phyloP scores from a whole-genome alignment of 2,329 filamentous ascomycete species.

The Orbilia blumenaviensis region DNA sequence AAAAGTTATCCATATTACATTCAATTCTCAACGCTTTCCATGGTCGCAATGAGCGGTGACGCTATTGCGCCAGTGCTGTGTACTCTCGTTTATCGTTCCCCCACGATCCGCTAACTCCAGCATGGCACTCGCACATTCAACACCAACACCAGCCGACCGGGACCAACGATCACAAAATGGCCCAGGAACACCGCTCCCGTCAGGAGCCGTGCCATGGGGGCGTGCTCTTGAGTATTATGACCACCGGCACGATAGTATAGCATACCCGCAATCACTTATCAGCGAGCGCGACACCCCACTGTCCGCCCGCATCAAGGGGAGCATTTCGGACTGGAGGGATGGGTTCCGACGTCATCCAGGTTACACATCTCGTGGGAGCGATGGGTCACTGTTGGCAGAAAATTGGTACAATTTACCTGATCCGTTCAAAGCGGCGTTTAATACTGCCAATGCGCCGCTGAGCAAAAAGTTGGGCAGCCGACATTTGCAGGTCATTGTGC shows the following conservation, averaged over 20 bases:
- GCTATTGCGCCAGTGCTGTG: constrained; percentile 10
- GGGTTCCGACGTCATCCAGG: constrained; percentile 47
- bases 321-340: constrained; percentile 27
- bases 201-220: constrained; percentile 48
- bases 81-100: neutral
- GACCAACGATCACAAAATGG: constrained; percentile 41
- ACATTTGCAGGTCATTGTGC: constrained; percentile 46
- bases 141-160: constrained; percentile 24
- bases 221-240: constrained; percentile 41
- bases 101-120: constrained; percentile 25
- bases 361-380: constrained; percentile 24
- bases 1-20: constrained; percentile 3
- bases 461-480: constrained; percentile 44
- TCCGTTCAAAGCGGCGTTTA: constrained; percentile 44
- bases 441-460: constrained; percentile 45
- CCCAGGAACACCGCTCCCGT: constrained; percentile 29
- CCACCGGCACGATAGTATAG: constrained; percentile 45
- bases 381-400: constrained; percentile 30
- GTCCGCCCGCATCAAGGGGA: constrained; percentile 35
- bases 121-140: constrained; percentile 36
- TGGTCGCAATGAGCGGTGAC: constrained; percentile 23
- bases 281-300: constrained; percentile 38
- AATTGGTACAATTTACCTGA: constrained; percentile 52
- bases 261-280: constrained; percentile 45
- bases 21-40: neutral